phyloP scores from a whole-genome alignment of 176 grass and related monocot species.

The Eleusine indica region DNA sequence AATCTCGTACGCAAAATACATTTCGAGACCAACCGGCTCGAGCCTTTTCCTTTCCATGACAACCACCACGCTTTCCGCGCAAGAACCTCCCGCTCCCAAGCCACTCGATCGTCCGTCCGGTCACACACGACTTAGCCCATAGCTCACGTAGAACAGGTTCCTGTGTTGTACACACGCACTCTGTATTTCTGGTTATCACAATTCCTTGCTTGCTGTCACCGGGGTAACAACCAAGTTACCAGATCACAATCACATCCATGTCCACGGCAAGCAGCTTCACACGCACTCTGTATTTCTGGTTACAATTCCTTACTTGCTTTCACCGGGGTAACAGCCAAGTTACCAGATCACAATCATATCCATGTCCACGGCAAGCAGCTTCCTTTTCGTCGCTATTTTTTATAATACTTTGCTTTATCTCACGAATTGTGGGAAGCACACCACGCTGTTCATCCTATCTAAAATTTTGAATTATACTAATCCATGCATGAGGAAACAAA shows the following conservation, averaged over 20 bases:
- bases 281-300: no score
- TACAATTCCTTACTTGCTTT: not conserved
- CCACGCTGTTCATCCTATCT: not conserved
- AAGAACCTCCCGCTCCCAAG: constrained; percentile 25
- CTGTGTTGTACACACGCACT: not conserved
- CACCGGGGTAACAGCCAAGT: not conserved
- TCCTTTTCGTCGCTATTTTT: not conserved
- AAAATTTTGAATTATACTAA: not conserved
- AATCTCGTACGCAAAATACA: constrained; percentile 5
- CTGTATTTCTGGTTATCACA: not conserved
- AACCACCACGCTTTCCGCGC: constrained; percentile 33
- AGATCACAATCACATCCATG: constrained; percentile 19
- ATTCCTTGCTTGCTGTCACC: constrained; percentile 35
- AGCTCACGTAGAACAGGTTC: constrained; percentile 14
- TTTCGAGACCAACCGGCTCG: not conserved
- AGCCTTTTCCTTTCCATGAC: constrained; percentile 18
- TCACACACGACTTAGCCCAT: not conserved
- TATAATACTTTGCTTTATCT: not conserved
- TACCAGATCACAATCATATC: constrained; percentile 12
- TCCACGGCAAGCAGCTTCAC: constrained; percentile 30
- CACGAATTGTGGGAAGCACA: not conserved
- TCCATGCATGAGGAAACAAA: not conserved
- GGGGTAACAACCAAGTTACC: not conserved
- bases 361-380: constrained; percentile 32
- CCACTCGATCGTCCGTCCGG: not conserved